phyloP scores from a whole-genome alignment of 805 yeast species.

The Maudiozyma bulderi region DNA sequence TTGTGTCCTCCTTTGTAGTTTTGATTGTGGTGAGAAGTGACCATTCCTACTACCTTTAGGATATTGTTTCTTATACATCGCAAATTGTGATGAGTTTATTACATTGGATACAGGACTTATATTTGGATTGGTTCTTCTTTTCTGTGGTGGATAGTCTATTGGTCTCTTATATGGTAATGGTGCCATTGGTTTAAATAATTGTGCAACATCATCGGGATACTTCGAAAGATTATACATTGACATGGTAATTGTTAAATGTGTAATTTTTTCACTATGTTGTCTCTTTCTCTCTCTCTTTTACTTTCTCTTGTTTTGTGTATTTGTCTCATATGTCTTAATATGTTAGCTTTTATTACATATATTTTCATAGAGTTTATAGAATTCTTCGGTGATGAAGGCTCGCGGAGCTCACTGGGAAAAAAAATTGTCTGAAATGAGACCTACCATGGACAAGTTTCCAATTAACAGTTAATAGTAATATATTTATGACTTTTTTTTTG shows the following conservation, averaged over 20 bases:
- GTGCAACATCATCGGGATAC: constrained; percentile 32
- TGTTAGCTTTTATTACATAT: no score
- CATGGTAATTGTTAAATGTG: background rate
- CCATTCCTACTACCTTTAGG: constrained; percentile 18
- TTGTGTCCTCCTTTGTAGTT: constrained; percentile 9
- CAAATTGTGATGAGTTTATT: constrained; percentile 10
- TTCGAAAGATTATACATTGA: constrained; percentile 23
- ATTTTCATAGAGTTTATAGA: no score
- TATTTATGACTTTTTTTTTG: no score
- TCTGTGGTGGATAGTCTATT: constrained; percentile 39
- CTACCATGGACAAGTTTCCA: no score
- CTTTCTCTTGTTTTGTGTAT: background rate
- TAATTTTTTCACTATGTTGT: background rate
- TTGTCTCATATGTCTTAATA: background rate
- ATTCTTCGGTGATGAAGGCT: no score
- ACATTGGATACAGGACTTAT: constrained; percentile 39
- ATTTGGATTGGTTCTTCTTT: constrained; percentile 36
- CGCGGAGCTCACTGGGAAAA: no score
- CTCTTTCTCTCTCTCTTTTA: background rate
- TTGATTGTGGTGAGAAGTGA: constrained; percentile 23
- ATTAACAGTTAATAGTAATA: no score
- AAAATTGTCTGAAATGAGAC: no score
- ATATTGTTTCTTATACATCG: constrained; percentile 21
- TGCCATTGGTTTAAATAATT: constrained; percentile 41
- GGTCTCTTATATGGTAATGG: constrained; percentile 44